Base-by-base conservation (phyloP, 2,329 filamentous ascomycete genomes). In the Knufia fluminis region DNA sequence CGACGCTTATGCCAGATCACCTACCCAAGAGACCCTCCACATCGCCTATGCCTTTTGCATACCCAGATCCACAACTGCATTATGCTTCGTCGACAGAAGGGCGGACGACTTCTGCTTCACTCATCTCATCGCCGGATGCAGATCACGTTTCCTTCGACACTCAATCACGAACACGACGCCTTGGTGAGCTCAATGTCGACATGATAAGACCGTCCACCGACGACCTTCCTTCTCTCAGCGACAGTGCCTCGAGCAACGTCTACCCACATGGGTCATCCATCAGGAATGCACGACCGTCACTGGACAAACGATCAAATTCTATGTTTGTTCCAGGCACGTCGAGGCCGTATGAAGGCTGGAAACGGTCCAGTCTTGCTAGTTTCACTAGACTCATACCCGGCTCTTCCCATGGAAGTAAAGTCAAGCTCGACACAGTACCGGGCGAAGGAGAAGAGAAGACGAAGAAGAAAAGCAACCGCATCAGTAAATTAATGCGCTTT, bases 181-280 rank as follows among this genome's bases (percentile, higher is more conserved):
- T 60, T 4, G 55, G 63, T 38, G 65, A 71, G 36, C 62, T 63
- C 19, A 60, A 61, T 38, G 20, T 24, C 12, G 39, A 49, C 20
- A 22, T 14, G 3, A 62, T 64, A 28, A 68, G 70, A 35, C 63
- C 62, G 31, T 74, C 71, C 1, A 62, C 67, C 36, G 71, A 74
- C 38, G 71, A 74, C 63, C 69, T 74, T 3, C 71, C 71, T 14
- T 74, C 71, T 22, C 60, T 74, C 26, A 73, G 68, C 22, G 73
- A 71, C 57, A 73, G 70, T 55, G 66, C 70, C 35, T 74, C 71
- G 1, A 73, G 69, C 22, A 70, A 68, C 44, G 66, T 65, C 20
- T 48, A 69, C 17, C 63, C 67, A 28, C 67, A 70, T 22, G 63
- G 72, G 24, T 73, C 71, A 6, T 65, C 65, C 22, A 68, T 64